phyloP scores from a whole-genome alignment of 768 basidiomycete genomes.

The Lactarius deliciosus region DNA sequence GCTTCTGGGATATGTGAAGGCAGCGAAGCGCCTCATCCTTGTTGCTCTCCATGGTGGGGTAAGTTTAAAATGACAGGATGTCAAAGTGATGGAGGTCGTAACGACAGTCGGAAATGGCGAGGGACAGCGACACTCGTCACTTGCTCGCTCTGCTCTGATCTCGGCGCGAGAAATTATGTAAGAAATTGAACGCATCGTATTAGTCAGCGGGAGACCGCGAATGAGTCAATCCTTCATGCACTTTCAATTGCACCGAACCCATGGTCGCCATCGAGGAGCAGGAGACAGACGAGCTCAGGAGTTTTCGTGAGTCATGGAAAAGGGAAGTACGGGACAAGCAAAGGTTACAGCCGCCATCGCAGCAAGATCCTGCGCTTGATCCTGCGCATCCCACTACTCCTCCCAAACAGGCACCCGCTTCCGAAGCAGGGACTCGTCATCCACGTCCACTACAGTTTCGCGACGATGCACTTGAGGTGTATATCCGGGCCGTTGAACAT shows the following conservation, averaged over 20 bases:
- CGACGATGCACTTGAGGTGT: conserved; percentile 58
- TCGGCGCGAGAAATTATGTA: conserved; percentile 9
- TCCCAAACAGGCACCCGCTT: conserved; percentile 15
- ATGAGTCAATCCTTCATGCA: background rate
- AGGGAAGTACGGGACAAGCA: conserved; percentile 51
- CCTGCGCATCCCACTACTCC: conserved; percentile 10
- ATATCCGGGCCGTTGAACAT: conserved; percentile 64
- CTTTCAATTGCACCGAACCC: background rate
- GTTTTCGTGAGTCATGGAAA: conserved; percentile 74
- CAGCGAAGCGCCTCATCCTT: conserved; percentile 87
- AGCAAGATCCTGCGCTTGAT: background rate
- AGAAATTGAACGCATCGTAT: background rate
- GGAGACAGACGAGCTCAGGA: conserved; percentile 61
- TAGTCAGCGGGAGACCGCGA: conserved; percentile 5
- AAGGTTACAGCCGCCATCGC: background rate
- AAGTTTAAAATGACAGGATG: background rate
- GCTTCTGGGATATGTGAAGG: conserved; percentile 73
- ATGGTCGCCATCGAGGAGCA: conserved; percentile 26
- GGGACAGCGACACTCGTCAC: background rate
- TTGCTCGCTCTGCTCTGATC: background rate
- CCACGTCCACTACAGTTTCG: conserved; percentile 31
- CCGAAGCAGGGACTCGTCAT: background rate
- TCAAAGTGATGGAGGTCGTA: background rate
- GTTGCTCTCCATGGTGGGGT: conserved; percentile 70
- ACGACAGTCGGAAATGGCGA: background rate